These are phyloP conservation scores for Themeda triandra DNA, from an alignment of 176 grass and related monocot genomes.

Conservation along the genomic window DNA sequence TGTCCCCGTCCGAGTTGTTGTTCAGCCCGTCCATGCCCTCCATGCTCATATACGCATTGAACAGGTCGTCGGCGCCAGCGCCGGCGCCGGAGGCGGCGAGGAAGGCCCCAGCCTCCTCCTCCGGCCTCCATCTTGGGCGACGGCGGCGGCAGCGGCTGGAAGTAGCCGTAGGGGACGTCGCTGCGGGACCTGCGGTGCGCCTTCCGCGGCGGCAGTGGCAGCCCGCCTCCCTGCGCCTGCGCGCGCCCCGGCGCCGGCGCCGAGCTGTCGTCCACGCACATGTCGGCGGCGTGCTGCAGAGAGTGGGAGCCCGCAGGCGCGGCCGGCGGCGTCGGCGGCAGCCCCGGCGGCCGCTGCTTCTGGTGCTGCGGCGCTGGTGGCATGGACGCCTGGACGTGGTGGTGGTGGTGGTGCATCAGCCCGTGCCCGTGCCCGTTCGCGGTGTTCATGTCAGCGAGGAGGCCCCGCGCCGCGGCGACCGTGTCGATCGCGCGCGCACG, in stretches of 20 bases:
- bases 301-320: constrained; percentile 29
- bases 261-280: constrained; percentile 54
- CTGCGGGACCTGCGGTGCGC: constrained; percentile 68
- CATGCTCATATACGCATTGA: constrained; percentile 90
- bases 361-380: background rate
- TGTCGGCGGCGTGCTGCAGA: constrained; percentile 33
- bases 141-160: constrained; percentile 50
- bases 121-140: constrained; percentile 46
- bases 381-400: constrained; percentile 22
- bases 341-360: constrained; percentile 42
- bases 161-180: constrained; percentile 73
- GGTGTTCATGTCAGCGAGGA: constrained; percentile 39
- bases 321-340: constrained; percentile 53
- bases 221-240: background rate
- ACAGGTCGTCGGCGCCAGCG: constrained; percentile 64
- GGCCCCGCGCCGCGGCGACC: background rate
- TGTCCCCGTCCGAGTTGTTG: constrained; percentile 77
- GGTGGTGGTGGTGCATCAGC: constrained; percentile 49
- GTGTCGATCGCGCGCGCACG: background rate
- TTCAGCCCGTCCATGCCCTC: constrained; percentile 76
- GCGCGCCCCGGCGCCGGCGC: background rate
- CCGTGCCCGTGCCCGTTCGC: constrained; percentile 52
- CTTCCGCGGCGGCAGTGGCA: constrained; percentile 66
- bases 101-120: constrained; percentile 35
- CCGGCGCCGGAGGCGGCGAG: background rate